Evolutionary conservation across 352 stramenopile species (phyloP).

Genomic region (Pythium scleroteichum): DNA sequence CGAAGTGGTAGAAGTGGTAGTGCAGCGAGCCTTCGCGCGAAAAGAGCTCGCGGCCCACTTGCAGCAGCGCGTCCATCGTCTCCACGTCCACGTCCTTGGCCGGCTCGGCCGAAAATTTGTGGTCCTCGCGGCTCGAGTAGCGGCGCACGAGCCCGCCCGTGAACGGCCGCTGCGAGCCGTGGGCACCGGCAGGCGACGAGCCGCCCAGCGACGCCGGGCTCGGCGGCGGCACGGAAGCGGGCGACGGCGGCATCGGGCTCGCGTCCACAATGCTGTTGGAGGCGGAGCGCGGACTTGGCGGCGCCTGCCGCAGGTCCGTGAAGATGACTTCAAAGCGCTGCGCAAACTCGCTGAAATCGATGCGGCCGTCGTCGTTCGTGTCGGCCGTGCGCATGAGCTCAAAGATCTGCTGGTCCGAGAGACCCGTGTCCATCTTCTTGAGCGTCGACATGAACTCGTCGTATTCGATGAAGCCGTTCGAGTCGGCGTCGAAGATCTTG

Average conservation of each 20-base stretch:
- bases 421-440: slow-evolving; percentile 91
- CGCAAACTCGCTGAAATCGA: slow-evolving; percentile 91
- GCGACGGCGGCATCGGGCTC: slow-evolving; percentile 18
- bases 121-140: slow-evolving; percentile 59
- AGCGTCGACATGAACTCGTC: slow-evolving; percentile 91
- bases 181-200: slow-evolving; percentile 7
- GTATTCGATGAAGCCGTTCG: slow-evolving; percentile 91
- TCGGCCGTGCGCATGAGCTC: slow-evolving; percentile 93
- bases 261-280: slow-evolving; percentile 17
- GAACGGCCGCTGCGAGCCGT: slow-evolving; percentile 13
- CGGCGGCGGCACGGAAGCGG: slow-evolving; percentile 13
- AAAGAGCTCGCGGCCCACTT: slow-evolving; percentile 82
- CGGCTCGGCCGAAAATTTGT: slow-evolving; percentile 57
- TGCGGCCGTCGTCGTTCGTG: slow-evolving; percentile 90
- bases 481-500: slow-evolving; percentile 90
- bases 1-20: slow-evolving; percentile 84
- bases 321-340: slow-evolving; percentile 93
- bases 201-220: slow-evolving; percentile 23
- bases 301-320: slow-evolving; percentile 58
- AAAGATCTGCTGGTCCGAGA: slow-evolving; percentile 92
- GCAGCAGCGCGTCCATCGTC: slow-evolving; percentile 77
- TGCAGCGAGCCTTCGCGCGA: slow-evolving; percentile 66
- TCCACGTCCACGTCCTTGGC: slow-evolving; percentile 74
- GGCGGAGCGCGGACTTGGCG: slow-evolving; percentile 25
- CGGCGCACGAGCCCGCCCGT: slow-evolving; percentile 44